A percentile compares a stretch with the other conserved stretches of the same genome.
Conservation (phyloP, 108 stramenopile genomes). For the Parmales sp. region DNA sequence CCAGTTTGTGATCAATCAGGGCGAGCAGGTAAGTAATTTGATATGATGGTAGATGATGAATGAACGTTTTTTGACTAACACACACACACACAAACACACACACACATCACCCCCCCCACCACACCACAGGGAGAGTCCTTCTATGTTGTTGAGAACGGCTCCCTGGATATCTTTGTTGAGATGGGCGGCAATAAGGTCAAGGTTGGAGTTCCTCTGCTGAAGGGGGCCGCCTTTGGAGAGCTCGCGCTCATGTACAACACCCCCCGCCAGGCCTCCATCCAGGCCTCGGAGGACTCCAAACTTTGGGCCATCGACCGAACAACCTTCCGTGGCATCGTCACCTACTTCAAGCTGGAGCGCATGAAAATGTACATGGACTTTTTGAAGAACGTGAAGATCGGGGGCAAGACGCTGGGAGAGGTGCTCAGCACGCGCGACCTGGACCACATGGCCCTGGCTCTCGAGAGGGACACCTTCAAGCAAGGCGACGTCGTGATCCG, state of each 20-base stretch:
- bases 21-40: too few species aligned
- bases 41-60: too few species aligned
- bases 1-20: constrained; percentile 38
- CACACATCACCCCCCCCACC: too few species aligned
- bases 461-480: constrained; percentile 43
- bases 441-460: constrained; percentile 53
- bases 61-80: too few species aligned
- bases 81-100: too few species aligned
- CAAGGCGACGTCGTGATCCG: constrained; percentile 67
- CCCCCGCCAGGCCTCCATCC: constrained; percentile 81
- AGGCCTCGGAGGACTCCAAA: constrained; percentile 48
- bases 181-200: constrained; percentile 8
- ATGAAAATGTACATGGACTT: constrained; percentile 54
- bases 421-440: constrained; percentile 51
- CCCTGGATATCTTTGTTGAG: constrained; percentile 37
- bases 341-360: constrained; percentile 53
- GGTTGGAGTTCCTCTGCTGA: constrained; percentile 3
- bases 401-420: constrained; percentile 40
- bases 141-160: constrained; percentile 49
- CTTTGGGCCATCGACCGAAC: constrained; percentile 76
- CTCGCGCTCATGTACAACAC: constrained; percentile 72
- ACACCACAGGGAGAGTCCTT: constrained; percentile 54
- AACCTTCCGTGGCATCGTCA: constrained; percentile 61
- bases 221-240: constrained; percentile 58
- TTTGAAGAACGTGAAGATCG: constrained; percentile 56